Conservation (phyloP, 139 green algal species). For the Picochlorum sp. region DNA sequence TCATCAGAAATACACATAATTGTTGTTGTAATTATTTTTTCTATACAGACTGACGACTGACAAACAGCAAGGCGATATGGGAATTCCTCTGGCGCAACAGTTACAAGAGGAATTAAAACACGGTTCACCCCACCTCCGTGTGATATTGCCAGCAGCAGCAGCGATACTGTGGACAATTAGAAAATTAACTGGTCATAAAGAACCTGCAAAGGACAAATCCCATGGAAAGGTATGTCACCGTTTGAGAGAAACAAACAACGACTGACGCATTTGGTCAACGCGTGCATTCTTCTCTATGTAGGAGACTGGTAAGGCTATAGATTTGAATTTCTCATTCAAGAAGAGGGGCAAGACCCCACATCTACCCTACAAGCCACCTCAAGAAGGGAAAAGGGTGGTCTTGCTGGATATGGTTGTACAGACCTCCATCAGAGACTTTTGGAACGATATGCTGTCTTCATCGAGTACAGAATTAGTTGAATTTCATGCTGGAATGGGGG, state of each 20-base stretch:
- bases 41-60: too few species aligned
- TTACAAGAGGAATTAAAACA: constrained; percentile 13
- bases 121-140: background rate
- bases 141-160: constrained; percentile 12
- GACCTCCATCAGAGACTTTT: constrained; percentile 4
- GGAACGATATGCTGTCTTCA: constrained; percentile 13
- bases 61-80: background rate
- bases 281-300: too few species aligned
- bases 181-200: background rate
- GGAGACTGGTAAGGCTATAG: background rate
- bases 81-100: constrained; percentile 10
- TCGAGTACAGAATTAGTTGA: background rate
- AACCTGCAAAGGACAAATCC: background rate
- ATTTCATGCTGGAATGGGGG: constrained; percentile 20
- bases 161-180: constrained; percentile 5
- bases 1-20: too few species aligned
- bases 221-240: background rate
- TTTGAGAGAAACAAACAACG: too few species aligned
- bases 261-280: too few species aligned
- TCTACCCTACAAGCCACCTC: background rate
- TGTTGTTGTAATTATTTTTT: too few species aligned
- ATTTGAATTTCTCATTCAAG: background rate
- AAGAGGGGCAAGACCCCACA: background rate
- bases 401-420: constrained; percentile 17
- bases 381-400: background rate